phyloP scores from a whole-genome alignment of 2,329 filamentous ascomycete genomes.

The Botryosphaeria agaves region DNA sequence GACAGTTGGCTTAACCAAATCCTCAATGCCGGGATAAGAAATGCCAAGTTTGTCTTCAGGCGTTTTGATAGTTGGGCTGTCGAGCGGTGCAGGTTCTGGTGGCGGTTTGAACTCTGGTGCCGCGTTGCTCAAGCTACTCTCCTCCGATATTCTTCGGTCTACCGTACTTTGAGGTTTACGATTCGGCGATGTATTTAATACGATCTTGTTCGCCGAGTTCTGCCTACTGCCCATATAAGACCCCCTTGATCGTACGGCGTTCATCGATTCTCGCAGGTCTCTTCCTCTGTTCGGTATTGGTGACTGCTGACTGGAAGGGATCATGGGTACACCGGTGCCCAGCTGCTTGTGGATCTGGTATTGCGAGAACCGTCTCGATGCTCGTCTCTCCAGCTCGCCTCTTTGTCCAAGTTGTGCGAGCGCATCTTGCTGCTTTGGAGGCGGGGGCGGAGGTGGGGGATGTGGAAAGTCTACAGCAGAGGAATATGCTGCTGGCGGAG shows the following conservation, averaged over 20 bases:
- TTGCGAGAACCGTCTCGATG: conserved; percentile 82
- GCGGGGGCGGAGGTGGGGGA: conserved; percentile 60
- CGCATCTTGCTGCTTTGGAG: conserved; percentile 74
- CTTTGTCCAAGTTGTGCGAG: conserved; percentile 80
- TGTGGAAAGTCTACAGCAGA: conserved; percentile 34
- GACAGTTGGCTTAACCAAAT: too few species aligned
- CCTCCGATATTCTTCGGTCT: conserved; percentile 43
- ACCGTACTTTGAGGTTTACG: conserved; percentile 30
- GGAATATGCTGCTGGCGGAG: conserved; percentile 10
- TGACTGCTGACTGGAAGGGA: conserved; percentile 61
- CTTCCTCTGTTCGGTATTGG: conserved; percentile 74
- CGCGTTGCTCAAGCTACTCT: conserved; percentile 26
- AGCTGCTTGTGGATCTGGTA: conserved; percentile 95
- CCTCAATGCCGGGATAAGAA: too few species aligned
- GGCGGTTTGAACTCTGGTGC: conserved; percentile 18
- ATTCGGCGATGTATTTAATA: conserved; percentile 43
- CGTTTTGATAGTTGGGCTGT: conserved; percentile 36
- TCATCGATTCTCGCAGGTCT: conserved; percentile 73
- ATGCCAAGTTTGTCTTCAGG: conserved; percentile 45
- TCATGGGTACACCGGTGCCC: conserved; percentile 72
- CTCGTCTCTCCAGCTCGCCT: conserved; percentile 79
- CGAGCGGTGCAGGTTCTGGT: conserved; percentile 11
- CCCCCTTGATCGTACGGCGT: conserved; percentile 43
- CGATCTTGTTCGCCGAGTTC: conserved; percentile 29
- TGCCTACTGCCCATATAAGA: conserved; percentile 36